Evolutionary conservation across 768 basidiomycete species (phyloP).

Genomic region (Trametes coccinea): DNA sequence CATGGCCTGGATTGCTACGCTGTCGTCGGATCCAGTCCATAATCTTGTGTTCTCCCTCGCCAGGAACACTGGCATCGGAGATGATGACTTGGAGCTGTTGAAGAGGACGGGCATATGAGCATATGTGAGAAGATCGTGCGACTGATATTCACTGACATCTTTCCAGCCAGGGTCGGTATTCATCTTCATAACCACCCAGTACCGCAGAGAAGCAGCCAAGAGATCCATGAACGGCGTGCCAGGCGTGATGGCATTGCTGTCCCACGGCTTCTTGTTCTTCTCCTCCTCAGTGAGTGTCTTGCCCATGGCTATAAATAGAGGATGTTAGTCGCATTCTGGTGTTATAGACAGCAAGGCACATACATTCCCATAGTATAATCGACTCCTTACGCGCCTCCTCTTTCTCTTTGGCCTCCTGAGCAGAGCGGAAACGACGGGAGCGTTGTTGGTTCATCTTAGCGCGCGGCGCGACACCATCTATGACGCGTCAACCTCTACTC

Average conservation of each 20-base stretch:
- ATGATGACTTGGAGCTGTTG: conserved; percentile 91
- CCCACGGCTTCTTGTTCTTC: conserved; percentile 86
- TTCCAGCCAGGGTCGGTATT: conserved; percentile 97
- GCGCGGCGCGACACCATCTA: conserved; percentile 95
- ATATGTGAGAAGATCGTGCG: neutral
- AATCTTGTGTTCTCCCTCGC: conserved; percentile 99
- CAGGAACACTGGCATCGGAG: conserved; percentile 95
- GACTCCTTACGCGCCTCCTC: conserved; percentile 85
- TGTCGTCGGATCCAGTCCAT: conserved; percentile 98
- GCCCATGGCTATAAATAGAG: conserved; percentile 73
- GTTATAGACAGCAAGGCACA: neutral
- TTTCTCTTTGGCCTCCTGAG: conserved; percentile 94
- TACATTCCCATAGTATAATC: conserved; percentile 83
- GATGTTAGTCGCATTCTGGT: neutral
- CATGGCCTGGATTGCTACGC: conserved; percentile 81
- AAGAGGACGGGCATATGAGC: neutral
- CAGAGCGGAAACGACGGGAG: conserved; percentile 90
- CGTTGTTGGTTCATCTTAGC: conserved; percentile 99
- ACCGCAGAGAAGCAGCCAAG: conserved; percentile 82
- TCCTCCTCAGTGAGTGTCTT: conserved; percentile 81
- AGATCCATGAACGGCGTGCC: conserved; percentile 99
- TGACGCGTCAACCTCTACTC: neutral
- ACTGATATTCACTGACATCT: conserved; percentile 48
- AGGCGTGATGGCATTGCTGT: conserved; percentile 98
- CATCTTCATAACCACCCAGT: conserved; percentile 96